phyloP scores from a whole-genome alignment of 352 stramenopile genomes.

The Phytophthora uliginosa region DNA sequence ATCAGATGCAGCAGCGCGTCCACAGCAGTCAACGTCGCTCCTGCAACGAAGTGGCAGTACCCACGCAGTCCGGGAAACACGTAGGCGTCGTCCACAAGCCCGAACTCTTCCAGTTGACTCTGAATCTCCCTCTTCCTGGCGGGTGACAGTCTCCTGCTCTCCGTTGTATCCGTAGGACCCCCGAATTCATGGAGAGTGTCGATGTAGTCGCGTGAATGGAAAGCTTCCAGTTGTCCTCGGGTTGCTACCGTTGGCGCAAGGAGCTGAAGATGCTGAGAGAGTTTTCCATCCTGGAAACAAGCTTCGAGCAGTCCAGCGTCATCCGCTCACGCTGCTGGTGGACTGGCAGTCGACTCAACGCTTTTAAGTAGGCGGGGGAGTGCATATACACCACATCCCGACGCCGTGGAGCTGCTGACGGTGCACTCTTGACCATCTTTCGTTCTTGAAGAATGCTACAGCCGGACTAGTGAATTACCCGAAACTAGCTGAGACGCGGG shows the following conservation, averaged over 20 bases:
- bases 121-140: not conserved
- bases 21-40: not conserved
- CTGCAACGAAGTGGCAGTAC: not conserved
- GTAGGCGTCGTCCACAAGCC: not conserved
- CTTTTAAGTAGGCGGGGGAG: not conserved
- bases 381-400: not conserved
- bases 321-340: not conserved
- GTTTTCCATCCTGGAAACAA: not conserved
- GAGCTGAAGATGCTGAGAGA: not conserved
- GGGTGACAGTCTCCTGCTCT: not conserved
- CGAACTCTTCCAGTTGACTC: not conserved
- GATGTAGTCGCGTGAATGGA: not conserved
- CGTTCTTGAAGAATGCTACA: not conserved
- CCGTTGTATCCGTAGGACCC: not conserved
- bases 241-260: not conserved
- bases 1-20: not conserved
- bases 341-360: not conserved
- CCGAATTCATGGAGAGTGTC: not conserved
- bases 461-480: slow-evolving; percentile 2
- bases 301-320: not conserved
- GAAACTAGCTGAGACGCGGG: slow-evolving; percentile 16
- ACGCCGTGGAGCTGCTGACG: not conserved
- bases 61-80: not conserved
- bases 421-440: not conserved
- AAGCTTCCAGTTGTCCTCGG: not conserved